Base-by-base conservation (phyloP, 345 rosid species). In the Kandelia obovata region DNA sequence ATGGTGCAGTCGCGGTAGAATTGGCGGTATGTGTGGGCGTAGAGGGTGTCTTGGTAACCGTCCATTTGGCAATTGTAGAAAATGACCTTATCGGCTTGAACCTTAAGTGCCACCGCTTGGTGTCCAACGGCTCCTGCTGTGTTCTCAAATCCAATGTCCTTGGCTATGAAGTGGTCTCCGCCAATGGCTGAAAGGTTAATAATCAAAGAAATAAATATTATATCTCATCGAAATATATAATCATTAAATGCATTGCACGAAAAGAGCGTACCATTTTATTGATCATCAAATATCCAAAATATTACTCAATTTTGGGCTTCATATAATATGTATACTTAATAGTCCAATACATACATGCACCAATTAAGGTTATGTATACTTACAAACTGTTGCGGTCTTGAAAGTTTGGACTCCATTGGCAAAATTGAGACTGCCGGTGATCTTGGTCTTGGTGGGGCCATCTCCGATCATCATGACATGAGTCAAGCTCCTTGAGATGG, bases 381-480 rank as follows among this genome's bases (percentile, higher is more conserved):
- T 73, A 91, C 96, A 58, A 35, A 91, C 75, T 6, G 96, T 83
- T 23, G 89, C 77, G 2, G 96, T 87, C 6, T 47, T 80, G 75
- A 46, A 82, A 32, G 97, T 86, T 52, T 67, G 71, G 68, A 73
- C 69, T 5, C 92, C 94, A 47, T 80, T 81, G 0, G 71, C 71
- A 20, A 27, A 84, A 73, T 75, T 89, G 53, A 69, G 73, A 59
- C 34, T 73, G 10, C 95, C 92, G 32, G 88, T 81, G 80, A 94
- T 83, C 46, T 46, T 75, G n/a, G 95, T 91, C 80, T 81, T 88
- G 5, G 75, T 73, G 19, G 86, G 75, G 17, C 95, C 98, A 16
- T 94, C 98, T 0, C 98, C 97, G 37, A 91, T 66, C 67, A 94
- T 75, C 81, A 84, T 66, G 19, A 94, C 71, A 30, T 82, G 34